A percentile compares a stretch with the other conserved stretches of the same genome.
Evolutionary conservation across 2,329 filamentous ascomycete genomes (phyloP).

Genomic region (Curvularia sp.): DNA sequence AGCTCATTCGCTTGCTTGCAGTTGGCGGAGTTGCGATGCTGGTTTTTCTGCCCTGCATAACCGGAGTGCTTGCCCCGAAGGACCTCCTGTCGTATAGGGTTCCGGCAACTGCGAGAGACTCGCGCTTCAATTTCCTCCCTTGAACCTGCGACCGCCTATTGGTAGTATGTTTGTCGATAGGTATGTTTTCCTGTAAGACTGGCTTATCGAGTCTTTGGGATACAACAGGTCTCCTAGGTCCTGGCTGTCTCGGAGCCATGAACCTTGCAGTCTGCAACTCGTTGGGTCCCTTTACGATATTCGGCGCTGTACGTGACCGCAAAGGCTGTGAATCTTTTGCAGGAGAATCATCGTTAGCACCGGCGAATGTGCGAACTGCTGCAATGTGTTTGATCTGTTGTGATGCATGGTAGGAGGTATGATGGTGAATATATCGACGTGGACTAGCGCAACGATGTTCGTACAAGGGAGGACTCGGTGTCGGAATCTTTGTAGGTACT

Average conservation of each 20-base stretch:
- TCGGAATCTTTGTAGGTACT: slow-evolving; percentile 40
- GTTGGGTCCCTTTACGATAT: slow-evolving; percentile 28
- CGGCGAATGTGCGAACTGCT: slow-evolving; percentile 26
- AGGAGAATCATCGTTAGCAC: slow-evolving; percentile 13
- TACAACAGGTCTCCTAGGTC: slow-evolving; percentile 16
- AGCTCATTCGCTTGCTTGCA: slow-evolving; percentile 28
- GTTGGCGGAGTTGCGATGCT: slow-evolving; percentile 24
- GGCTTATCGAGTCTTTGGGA: slow-evolving; percentile 20
- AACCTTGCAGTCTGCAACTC: slow-evolving; percentile 21
- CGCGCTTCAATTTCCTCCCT: slow-evolving; percentile 27
- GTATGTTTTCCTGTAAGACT: slow-evolving; percentile 34
- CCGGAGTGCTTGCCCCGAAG: slow-evolving; percentile 19
- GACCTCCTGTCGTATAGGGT: slow-evolving; percentile 25
- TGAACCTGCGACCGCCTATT: slow-evolving; percentile 31
- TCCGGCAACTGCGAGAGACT: slow-evolving; percentile 28
- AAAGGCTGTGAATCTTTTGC: slow-evolving; percentile 26
- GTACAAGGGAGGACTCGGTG: slow-evolving; percentile 34
- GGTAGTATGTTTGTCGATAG: slow-evolving; percentile 22
- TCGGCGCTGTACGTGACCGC: slow-evolving; percentile 45
- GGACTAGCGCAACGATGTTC: slow-evolving; percentile 35
- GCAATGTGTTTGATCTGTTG: slow-evolving; percentile 30
- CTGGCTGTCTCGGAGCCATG: slow-evolving; percentile 31
- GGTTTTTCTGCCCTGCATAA: slow-evolving; percentile 27
- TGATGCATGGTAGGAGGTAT: slow-evolving; percentile 24
- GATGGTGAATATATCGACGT: slow-evolving; percentile 31